A percentile compares a stretch with the other conserved stretches of the same genome.
Conservation (phyloP, 805 yeast species). For the Jamesozyma spencerorum region DNA sequence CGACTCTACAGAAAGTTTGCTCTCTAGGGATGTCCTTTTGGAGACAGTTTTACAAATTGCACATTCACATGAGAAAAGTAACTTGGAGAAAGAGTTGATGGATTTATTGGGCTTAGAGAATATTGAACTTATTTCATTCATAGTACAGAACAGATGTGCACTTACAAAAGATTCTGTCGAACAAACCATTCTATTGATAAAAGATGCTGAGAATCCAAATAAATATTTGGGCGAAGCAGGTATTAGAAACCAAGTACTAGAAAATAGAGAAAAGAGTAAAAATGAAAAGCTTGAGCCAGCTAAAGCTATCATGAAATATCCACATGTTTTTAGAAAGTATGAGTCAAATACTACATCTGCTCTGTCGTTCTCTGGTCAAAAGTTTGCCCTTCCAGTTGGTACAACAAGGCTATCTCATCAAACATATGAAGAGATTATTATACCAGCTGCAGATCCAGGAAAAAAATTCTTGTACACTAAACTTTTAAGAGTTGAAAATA, state of each 20-base stretch:
- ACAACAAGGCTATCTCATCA: constrained; percentile 56
- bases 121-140: constrained; percentile 59
- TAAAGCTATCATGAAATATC: constrained; percentile 46
- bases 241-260: constrained; percentile 42
- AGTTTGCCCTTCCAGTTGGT: constrained; percentile 71
- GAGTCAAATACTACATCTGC: constrained; percentile 50
- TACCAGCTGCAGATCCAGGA: constrained; percentile 61
- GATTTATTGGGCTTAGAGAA: constrained; percentile 83
- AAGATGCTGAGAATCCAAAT: constrained; percentile 17
- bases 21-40: constrained; percentile 28
- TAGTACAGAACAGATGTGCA: constrained; percentile 16
- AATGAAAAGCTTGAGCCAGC: constrained; percentile 42
- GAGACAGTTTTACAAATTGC: constrained; percentile 24
- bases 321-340: constrained; percentile 74
- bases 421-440: constrained; percentile 67
- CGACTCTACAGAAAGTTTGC: constrained; percentile 17
- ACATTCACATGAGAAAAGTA: constrained; percentile 40
- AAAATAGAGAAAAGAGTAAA: constrained; percentile 41
- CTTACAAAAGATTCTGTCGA: constrained; percentile 13
- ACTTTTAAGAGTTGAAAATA: constrained; percentile 47
- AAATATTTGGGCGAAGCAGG: constrained; percentile 44
- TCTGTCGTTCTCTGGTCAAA: constrained; percentile 72
- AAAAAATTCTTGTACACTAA: constrained; percentile 38
- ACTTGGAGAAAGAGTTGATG: constrained; percentile 60
- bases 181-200: constrained; percentile 12